A percentile compares a stretch with the other conserved stretches of the same genome.
Conservation (phyloP, 192 early-diverging fungal genomes). For the Lunasporangiospora selenospora region DNA sequence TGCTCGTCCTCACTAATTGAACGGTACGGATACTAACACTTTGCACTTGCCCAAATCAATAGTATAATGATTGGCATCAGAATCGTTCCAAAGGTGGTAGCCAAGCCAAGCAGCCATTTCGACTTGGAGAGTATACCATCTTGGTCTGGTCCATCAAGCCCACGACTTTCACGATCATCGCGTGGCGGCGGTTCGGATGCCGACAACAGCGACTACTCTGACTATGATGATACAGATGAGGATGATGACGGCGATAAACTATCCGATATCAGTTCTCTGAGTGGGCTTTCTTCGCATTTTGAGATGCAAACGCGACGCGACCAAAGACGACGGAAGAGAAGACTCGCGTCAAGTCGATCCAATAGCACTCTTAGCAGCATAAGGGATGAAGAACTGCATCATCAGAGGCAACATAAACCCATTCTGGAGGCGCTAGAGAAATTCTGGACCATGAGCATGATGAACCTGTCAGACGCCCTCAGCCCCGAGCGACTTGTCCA, state of each 20-base stretch:
- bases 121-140: no score
- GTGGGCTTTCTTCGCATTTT: no score
- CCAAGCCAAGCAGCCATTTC: no score
- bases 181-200: slow-evolving; percentile 22
- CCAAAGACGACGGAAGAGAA: neutral
- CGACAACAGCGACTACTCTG: slow-evolving; percentile 4
- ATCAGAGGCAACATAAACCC: no score
- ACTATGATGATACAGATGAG: no score
- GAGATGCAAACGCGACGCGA: neutral
- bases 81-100: slow-evolving; percentile 12
- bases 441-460: slow-evolving; percentile 5
- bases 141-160: no score
- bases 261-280: no score
- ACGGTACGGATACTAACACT: no score
- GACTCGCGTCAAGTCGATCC: no score
- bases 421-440: neutral
- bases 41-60: neutral
- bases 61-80: slow-evolving; percentile 42
- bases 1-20: no score
- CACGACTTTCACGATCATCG: slow-evolving; percentile 15
- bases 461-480: neutral
- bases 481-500: neutral
- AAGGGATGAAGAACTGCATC: no score
- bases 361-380: no score
- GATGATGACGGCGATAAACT: neutral